phyloP scores from a whole-genome alignment of 306 rosid genomes.

The Prunus padus region DNA sequence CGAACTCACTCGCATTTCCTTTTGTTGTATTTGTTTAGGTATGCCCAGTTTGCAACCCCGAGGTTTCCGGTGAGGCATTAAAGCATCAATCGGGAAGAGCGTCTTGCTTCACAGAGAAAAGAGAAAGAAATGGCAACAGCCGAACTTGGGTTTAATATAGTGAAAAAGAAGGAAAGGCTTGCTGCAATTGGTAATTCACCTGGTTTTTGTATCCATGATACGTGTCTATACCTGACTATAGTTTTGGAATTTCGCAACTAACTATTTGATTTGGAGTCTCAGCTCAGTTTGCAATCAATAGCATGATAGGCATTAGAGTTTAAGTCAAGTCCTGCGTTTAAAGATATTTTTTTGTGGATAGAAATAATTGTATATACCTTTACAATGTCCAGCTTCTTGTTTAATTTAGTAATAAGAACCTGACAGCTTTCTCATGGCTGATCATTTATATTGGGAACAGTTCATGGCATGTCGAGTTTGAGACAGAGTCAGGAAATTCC shows the following conservation, averaged over 20 bases:
- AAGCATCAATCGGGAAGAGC: no score
- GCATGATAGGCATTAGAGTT: not conserved
- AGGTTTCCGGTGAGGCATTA: no score
- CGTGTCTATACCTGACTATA: conserved; percentile 12
- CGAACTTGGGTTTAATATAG: conserved; percentile 81
- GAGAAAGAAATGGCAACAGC: conserved; percentile 71
- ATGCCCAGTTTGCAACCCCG: no score
- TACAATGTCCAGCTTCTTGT: no score
- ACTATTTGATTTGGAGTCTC: not conserved
- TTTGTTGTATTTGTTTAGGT: no score
- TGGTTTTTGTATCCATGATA: conserved; percentile 5
- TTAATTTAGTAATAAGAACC: no score
- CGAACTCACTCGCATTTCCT: no score
- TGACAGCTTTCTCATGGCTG: not conserved
- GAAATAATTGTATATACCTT: no score
- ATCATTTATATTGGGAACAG: not conserved
- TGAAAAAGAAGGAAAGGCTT: conserved; percentile 89
- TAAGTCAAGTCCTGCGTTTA: no score
- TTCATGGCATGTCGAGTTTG: conserved; percentile 5
- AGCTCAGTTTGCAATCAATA: not conserved
- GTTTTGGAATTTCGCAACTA: not conserved
- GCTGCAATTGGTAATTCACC: conserved; percentile 90
- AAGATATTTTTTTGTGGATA: no score
- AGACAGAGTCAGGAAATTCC: not conserved
- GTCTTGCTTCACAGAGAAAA: conserved; percentile 87